These are phyloP conservation scores for Phytopythium litorale DNA, from an alignment of 352 stramenopile genomes.

Conservation along the genomic window DNA sequence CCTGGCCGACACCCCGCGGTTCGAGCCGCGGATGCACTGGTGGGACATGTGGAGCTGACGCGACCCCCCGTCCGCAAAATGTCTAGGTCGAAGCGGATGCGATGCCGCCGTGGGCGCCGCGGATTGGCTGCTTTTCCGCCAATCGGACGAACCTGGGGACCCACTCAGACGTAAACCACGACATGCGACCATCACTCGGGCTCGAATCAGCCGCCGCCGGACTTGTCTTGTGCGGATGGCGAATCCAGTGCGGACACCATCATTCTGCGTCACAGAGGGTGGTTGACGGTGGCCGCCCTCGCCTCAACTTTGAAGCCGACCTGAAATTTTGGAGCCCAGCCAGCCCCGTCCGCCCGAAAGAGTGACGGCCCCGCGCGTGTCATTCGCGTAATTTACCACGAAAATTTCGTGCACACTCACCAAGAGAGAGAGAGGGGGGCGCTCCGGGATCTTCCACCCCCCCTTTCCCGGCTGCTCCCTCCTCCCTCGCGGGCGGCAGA, in stretches of 20 bases:
- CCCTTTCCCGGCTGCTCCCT: neutral
- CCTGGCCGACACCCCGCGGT: neutral
- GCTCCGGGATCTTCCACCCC: constrained; percentile 4
- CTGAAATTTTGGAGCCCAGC: neutral
- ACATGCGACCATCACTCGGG: neutral
- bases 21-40: neutral
- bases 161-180: neutral
- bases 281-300: neutral
- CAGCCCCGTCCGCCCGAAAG: neutral
- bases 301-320: neutral
- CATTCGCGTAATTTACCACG: neutral
- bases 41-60: neutral
- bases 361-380: neutral
- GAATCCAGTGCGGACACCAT: neutral
- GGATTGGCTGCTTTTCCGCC: constrained; percentile 2
- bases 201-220: neutral
- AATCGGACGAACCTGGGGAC: constrained; percentile 1
- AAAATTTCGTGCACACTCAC: neutral
- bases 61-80: constrained; percentile 1
- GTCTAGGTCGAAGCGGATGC: constrained; percentile 1
- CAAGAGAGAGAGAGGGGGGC: neutral
- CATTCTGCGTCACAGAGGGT: neutral
- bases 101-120: constrained; percentile 4
- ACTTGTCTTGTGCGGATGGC: no score
- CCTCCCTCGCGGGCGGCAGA: neutral